Percentiles rank a stretch among this genome's conserved stretches.
Evolutionary conservation across 2,329 filamentous ascomycete species (phyloP).

Genomic region (Ophiostoma himal-ulmi): DNA sequence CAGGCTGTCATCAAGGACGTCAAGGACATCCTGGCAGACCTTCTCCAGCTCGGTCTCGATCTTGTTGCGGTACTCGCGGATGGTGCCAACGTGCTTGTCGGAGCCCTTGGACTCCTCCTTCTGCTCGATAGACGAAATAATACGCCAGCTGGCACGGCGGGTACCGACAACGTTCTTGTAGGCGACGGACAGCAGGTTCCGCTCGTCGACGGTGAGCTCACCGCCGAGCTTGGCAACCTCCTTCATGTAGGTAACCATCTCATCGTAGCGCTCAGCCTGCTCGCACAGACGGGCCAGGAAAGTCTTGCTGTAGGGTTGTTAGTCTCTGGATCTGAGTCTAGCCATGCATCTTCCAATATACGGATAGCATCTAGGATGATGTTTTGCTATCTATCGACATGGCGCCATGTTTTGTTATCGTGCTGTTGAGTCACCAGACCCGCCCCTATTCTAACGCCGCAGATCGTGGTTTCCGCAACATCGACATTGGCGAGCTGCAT

Average conservation of each 20-base stretch:
- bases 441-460: neutral
- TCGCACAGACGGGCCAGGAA: conserved; percentile 99
- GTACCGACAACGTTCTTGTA: conserved; percentile 99
- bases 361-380: no score
- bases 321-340: conserved; percentile 2
- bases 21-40: conserved; percentile 96
- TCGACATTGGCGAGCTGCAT: neutral
- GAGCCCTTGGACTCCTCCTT: conserved; percentile 99
- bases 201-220: conserved; percentile 90
- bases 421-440: conserved; percentile 4
- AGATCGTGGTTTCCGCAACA: neutral
- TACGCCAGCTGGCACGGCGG: conserved; percentile 96
- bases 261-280: conserved; percentile 99
- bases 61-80: conserved; percentile 98
- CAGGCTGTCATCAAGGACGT: conserved; percentile 87
- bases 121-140: conserved; percentile 99
- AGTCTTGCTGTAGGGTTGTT: conserved; percentile 71
- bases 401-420: neutral
- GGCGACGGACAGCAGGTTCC: conserved; percentile 95
- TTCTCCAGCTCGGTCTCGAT: conserved; percentile 94
- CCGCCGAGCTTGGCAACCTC: conserved; percentile 86
- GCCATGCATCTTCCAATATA: no score
- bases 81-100: conserved; percentile 78
- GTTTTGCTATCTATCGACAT: no score
- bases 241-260: conserved; percentile 99